A percentile compares a stretch with the other conserved stretches of the same genome.
These are phyloP conservation scores for Aspergillus nomiae DNA, from an alignment of 2,329 filamentous ascomycete species.

Conservation along the genomic window DNA sequence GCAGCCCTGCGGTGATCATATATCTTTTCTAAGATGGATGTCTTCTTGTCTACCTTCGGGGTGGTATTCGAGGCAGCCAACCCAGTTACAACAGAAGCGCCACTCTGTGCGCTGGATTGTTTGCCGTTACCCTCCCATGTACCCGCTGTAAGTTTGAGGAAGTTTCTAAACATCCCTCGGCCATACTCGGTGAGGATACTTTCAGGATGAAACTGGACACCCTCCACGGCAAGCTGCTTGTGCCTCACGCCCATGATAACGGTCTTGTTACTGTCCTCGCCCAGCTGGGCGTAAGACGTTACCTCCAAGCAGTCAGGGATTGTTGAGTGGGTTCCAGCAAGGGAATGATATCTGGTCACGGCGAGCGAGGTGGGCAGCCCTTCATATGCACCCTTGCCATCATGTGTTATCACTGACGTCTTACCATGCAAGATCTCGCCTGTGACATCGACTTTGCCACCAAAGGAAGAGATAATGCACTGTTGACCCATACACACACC, in stretches of 20 bases:
- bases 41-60: constrained; percentile 59
- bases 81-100: constrained; percentile 15
- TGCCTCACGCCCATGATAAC: constrained; percentile 97
- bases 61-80: constrained; percentile 21
- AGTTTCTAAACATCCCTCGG: constrained; percentile 87
- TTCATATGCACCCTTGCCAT: constrained; percentile 86
- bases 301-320: constrained; percentile 84
- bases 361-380: constrained; percentile 78
- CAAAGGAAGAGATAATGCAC: constrained; percentile 94
- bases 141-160: constrained; percentile 81
- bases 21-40: constrained; percentile 87
- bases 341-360: constrained; percentile 93
- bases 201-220: constrained; percentile 96
- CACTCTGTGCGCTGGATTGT: constrained; percentile 26
- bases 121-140: constrained; percentile 82
- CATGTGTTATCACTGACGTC: constrained; percentile 86
- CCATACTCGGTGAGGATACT: constrained; percentile 93
- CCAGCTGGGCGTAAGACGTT: constrained; percentile 80
- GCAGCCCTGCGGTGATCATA: constrained; percentile 77
- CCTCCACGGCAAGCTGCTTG: constrained; percentile 87
- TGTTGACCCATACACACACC: constrained; percentile 99
- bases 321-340: constrained; percentile 87
- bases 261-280: constrained; percentile 71
- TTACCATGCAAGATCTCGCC: constrained; percentile 98
- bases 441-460: constrained; percentile 85